A percentile compares a stretch with the other conserved stretches of the same genome.
phyloP scores from a whole-genome alignment of 306 rosid species.

The Vicia villosa region DNA sequence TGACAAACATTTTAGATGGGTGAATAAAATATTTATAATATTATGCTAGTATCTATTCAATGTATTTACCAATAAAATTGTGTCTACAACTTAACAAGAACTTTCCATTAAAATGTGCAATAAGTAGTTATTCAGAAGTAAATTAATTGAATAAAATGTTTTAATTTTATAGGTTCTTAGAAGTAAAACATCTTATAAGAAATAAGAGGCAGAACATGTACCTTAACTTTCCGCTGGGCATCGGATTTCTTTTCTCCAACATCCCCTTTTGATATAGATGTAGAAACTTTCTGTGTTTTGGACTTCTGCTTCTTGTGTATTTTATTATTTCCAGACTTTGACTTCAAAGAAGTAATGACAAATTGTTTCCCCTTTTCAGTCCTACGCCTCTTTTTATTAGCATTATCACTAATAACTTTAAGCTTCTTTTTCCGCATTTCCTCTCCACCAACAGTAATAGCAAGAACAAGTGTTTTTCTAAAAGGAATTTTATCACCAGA shows the following conservation, averaged over 20 bases:
- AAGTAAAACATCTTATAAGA: constrained; percentile 30
- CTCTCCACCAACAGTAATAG: constrained; percentile 51
- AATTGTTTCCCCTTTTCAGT: constrained; percentile 64
- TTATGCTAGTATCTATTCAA: constrained; percentile 4
- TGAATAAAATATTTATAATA: constrained; percentile 25
- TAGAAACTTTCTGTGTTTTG: constrained; percentile 50
- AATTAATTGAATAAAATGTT: constrained; percentile 13
- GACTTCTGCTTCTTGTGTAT: constrained; percentile 66
- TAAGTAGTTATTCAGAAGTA: constrained; percentile 30
- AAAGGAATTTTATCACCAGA: constrained; percentile 50
- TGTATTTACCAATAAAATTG: constrained; percentile 13
- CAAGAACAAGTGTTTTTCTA: constrained; percentile 71
- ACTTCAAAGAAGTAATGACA: constrained; percentile 46
- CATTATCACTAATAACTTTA: constrained; percentile 44
- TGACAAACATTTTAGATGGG: constrained; percentile 9
- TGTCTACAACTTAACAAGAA: constrained; percentile 15
- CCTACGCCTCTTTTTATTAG: constrained; percentile 66
- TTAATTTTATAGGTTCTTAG: constrained; percentile 2
- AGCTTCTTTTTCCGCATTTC: constrained; percentile 71
- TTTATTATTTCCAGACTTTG: constrained; percentile 58
- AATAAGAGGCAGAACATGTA: constrained; percentile 38
- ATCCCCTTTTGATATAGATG: constrained; percentile 52
- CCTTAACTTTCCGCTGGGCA: constrained; percentile 71
- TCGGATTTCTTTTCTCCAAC: constrained; percentile 56
- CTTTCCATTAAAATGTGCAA: constrained; percentile 21